A percentile compares a stretch with the other conserved stretches of the same genome.
phyloP scores from a whole-genome alignment of 1,284 basidiomycete genomes.

The Cryptococcus sp. region DNA sequence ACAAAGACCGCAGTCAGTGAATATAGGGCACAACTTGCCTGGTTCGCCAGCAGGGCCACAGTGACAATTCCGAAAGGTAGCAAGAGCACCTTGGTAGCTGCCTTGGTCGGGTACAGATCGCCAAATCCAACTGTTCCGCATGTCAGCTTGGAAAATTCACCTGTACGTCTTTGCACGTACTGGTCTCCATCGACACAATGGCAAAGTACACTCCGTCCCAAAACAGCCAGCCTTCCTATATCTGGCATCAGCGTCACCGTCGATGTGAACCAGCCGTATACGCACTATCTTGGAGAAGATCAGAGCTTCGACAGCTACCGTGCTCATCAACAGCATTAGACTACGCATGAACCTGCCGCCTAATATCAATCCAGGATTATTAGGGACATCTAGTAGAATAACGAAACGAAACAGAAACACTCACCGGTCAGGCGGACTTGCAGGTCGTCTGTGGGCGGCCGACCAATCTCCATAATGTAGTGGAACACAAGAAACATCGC shows the following conservation, averaged over 20 bases:
- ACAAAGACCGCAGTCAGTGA: neutral
- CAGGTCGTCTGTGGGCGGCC: neutral
- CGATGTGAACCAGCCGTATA: neutral
- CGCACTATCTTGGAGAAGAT: neutral
- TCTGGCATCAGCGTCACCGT: neutral
- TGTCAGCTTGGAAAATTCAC: neutral
- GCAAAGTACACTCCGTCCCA: conserved; percentile 1
- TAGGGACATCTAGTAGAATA: neutral
- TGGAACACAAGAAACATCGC: neutral
- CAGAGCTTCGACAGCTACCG: neutral
- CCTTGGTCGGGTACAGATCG: neutral
- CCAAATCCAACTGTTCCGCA: neutral
- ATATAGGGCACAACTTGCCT: neutral
- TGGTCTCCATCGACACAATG: neutral
- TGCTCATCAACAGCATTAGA: neutral
- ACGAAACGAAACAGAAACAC: neutral
- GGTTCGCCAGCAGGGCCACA: neutral
- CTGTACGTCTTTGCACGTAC: neutral
- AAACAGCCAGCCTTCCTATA: neutral
- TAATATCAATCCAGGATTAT: neutral
- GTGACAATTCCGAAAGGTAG: neutral
- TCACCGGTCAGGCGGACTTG: neutral
- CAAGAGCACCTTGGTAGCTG: neutral
- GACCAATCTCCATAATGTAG: neutral
- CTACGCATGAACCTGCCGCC: neutral